Percentiles rank a stretch among this genome's conserved stretches.
Conservation (phyloP, 192 early-diverging fungal species). For the Coemansia umbellata region DNA sequence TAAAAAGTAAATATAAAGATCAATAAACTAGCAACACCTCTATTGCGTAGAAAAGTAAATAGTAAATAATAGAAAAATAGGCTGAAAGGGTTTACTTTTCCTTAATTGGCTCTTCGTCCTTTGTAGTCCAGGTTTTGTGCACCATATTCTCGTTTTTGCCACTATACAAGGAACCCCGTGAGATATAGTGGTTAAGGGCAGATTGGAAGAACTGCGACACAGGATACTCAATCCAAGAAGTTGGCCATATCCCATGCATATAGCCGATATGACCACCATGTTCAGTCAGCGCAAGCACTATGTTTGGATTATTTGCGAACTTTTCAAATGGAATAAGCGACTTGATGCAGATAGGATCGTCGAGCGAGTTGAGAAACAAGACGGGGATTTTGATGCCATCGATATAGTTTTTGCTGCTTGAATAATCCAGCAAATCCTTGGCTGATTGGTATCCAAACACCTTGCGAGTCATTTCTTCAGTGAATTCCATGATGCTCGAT, state of each 20-base stretch:
- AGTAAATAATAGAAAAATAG: too few relatives aligned
- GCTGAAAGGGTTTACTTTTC: too few relatives aligned
- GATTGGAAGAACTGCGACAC: conserved; percentile 44
- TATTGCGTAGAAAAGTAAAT: too few relatives aligned
- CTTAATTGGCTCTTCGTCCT: too few relatives aligned
- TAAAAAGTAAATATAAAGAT: too few relatives aligned
- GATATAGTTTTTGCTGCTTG: conserved; percentile 57
- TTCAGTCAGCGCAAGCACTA: conserved; percentile 72
- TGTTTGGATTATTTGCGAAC: conserved; percentile 69
- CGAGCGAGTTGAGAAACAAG: conserved; percentile 76
- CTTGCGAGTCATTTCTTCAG: conserved; percentile 70
- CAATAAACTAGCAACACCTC: too few relatives aligned
- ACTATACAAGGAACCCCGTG: too few relatives aligned
- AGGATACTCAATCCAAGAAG: conserved; percentile 47
- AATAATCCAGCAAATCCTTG: conserved; percentile 73
- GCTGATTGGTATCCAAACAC: conserved; percentile 78
- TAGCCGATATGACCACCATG: conserved; percentile 91
- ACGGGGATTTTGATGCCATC: conserved; percentile 72
- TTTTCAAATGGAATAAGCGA: conserved; percentile 73
- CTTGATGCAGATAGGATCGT: conserved; percentile 79
- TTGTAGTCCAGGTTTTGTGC: too few relatives aligned
- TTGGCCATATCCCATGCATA: conserved; percentile 37
- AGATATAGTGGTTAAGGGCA: conserved; percentile 28
- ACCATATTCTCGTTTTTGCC: too few relatives aligned
- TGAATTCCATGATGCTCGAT: conserved; percentile 76